These are phyloP conservation scores for Kwoniella mangroviensis DNA, from an alignment of 768 basidiomycete species.

Conservation along the genomic window DNA sequence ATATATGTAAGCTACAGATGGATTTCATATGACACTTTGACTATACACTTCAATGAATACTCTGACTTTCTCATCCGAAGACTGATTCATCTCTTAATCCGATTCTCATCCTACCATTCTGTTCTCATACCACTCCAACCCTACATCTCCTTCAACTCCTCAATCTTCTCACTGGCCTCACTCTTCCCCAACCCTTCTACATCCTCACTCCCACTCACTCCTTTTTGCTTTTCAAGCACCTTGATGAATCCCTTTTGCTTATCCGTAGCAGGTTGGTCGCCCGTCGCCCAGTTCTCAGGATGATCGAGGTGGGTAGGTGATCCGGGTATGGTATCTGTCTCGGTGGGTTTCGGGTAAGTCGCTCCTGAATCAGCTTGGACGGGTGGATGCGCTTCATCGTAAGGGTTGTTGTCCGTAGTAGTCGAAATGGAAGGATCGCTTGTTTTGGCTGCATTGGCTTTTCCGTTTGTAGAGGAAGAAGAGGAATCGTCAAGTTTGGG, in stretches of 20 bases:
- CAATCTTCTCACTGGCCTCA: conserved; percentile 56
- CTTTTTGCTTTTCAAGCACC: conserved; percentile 56
- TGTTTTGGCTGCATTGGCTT: background rate
- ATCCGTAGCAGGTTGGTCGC: conserved; percentile 55
- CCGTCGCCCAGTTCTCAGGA: conserved; percentile 57
- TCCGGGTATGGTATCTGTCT: conserved; percentile 28
- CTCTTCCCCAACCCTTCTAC: conserved; percentile 46
- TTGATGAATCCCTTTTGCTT: conserved; percentile 56
- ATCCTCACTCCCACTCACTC: conserved; percentile 28
- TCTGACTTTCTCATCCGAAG: too few species aligned
- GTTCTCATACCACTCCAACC: background rate
- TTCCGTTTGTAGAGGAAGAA: background rate
- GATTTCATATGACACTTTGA: too few species aligned
- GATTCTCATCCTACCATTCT: too few species aligned
- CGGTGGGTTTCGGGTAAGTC: background rate
- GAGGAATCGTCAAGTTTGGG: conserved; percentile 11
- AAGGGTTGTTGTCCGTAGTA: background rate
- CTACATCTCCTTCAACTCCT: conserved; percentile 46
- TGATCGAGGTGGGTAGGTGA: conserved; percentile 50
- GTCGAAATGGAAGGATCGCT: too few species aligned
- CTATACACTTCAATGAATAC: too few species aligned
- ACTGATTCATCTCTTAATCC: too few species aligned
- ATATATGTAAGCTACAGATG: conserved; percentile 7
- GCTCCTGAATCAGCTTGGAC: background rate
- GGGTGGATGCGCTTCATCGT: background rate